Evolutionary conservation across 352 stramenopile genomes (phyloP).

Genomic region (Nothophytophthora sp.): DNA sequence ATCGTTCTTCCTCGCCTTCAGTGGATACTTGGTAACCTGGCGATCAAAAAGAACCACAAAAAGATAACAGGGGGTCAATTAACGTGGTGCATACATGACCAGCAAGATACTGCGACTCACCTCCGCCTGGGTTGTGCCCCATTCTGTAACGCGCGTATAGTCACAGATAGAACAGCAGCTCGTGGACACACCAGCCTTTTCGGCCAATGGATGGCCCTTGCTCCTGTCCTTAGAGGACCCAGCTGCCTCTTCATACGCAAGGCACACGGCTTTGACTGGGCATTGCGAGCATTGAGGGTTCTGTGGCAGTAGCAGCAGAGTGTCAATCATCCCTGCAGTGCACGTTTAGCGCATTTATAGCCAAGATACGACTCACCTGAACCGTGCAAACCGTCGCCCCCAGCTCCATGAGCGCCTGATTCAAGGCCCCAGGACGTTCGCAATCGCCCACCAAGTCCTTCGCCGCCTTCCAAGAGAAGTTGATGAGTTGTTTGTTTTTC

Average conservation of each 20-base stretch:
- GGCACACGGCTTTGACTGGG: slow-evolving; percentile 60
- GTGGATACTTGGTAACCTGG: slow-evolving; percentile 78
- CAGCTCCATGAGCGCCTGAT: slow-evolving; percentile 99
- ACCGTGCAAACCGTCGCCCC: slow-evolving; percentile 95
- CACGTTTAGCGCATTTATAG: slow-evolving; percentile 2
- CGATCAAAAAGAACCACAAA: not conserved
- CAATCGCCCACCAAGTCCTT: slow-evolving; percentile 68
- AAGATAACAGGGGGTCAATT: not conserved
- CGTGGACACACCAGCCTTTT: slow-evolving; percentile 4
- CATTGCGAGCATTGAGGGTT: slow-evolving; percentile 73
- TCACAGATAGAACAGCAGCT: slow-evolving; percentile 68
- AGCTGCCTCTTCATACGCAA: slow-evolving; percentile 64
- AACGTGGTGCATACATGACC: not conserved
- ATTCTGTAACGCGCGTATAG: slow-evolving; percentile 50
- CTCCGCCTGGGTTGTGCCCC: slow-evolving; percentile 33
- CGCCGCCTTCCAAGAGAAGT: slow-evolving; percentile 89
- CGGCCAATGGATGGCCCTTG: not conserved
- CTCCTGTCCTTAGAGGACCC: slow-evolving; percentile 8
- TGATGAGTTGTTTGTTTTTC: slow-evolving; percentile 89
- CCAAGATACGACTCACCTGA: too few species aligned
- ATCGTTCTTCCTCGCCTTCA: slow-evolving; percentile 83
- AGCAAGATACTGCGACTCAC: slow-evolving; percentile 18
- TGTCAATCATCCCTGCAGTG: not conserved
- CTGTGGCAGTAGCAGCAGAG: slow-evolving; percentile 24
- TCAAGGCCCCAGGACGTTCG: slow-evolving; percentile 90